A percentile compares a stretch with the other conserved stretches of the same genome.
phyloP scores from a whole-genome alignment of 176 grass and related monocot genomes.

The Musa acuminata region DNA sequence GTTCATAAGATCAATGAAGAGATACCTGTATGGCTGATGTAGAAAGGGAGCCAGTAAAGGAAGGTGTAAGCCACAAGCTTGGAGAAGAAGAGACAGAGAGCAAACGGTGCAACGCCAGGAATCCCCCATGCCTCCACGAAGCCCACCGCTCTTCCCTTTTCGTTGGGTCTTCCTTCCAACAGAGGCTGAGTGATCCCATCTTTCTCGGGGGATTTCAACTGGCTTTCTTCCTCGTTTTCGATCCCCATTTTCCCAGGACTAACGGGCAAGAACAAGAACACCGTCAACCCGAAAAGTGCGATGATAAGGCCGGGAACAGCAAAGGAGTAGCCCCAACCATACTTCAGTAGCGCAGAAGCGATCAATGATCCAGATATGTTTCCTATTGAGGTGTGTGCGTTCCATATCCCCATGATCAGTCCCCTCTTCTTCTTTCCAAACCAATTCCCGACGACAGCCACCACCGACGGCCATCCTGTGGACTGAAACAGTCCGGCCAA shows the following conservation, averaged over 20 bases:
- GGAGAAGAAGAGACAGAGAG: not conserved
- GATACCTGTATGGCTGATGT: conserved; percentile 1
- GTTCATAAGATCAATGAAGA: not conserved
- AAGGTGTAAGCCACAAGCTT: not conserved
- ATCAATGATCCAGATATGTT: not conserved
- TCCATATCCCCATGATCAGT: not conserved
- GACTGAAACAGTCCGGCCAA: not conserved
- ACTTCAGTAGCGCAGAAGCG: not conserved
- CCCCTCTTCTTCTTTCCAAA: not conserved
- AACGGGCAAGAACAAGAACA: not conserved
- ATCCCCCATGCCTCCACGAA: not conserved
- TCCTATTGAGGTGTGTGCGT: not conserved
- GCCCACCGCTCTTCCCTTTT: not conserved
- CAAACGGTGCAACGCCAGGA: not conserved
- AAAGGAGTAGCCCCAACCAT: not conserved
- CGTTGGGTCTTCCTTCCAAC: not conserved
- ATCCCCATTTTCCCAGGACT: not conserved
- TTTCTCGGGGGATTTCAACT: not conserved
- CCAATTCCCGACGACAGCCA: not conserved
- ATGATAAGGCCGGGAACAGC: not conserved
- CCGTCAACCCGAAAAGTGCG: not conserved
- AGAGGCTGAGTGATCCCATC: not conserved
- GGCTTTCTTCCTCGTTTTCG: not conserved
- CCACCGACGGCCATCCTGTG: not conserved
- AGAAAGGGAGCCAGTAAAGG: conserved; percentile 1